Percentiles rank a stretch among this genome's conserved stretches.
phyloP scores from a whole-genome alignment of 805 yeast genomes.

The Priceomyces medius region DNA sequence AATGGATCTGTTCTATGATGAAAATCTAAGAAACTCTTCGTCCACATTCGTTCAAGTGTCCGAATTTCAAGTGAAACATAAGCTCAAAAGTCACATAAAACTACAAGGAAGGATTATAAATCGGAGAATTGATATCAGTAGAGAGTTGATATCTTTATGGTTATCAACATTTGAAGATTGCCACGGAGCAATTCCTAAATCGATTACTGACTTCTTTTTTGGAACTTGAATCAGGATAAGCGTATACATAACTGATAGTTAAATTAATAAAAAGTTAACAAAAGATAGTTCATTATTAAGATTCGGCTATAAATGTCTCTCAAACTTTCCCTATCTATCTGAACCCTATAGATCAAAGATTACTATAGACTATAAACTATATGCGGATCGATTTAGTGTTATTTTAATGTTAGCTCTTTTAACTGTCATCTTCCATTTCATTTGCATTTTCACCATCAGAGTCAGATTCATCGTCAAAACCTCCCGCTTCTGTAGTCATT shows the following conservation, averaged over 20 bases:
- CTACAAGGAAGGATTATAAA: constrained; percentile 10
- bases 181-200: constrained; percentile 12
- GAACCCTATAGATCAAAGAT: neutral
- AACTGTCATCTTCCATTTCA: constrained; percentile 18
- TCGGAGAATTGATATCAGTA: constrained; percentile 16
- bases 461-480: constrained; percentile 53
- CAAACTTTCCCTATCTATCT: neutral
- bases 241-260: too few species aligned
- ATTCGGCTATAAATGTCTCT: neutral
- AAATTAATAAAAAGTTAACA: neutral
- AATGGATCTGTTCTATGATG: constrained; percentile 21
- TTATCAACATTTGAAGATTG: constrained; percentile 9
- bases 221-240: too few species aligned
- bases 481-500: constrained; percentile 62
- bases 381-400: too few species aligned
- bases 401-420: too few species aligned
- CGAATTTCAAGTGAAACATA: constrained; percentile 15
- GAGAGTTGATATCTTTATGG: constrained; percentile 23
- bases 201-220: constrained; percentile 5
- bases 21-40: constrained; percentile 10
- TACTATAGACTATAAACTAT: neutral
- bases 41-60: constrained; percentile 15
- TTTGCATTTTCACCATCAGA: constrained; percentile 45
- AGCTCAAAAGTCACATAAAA: constrained; percentile 16
- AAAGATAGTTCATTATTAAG: neutral